A percentile compares a stretch with the other conserved stretches of the same genome.
These are phyloP conservation scores for Mangifera indica DNA, from an alignment of 345 rosid species.

Conservation along the genomic window DNA sequence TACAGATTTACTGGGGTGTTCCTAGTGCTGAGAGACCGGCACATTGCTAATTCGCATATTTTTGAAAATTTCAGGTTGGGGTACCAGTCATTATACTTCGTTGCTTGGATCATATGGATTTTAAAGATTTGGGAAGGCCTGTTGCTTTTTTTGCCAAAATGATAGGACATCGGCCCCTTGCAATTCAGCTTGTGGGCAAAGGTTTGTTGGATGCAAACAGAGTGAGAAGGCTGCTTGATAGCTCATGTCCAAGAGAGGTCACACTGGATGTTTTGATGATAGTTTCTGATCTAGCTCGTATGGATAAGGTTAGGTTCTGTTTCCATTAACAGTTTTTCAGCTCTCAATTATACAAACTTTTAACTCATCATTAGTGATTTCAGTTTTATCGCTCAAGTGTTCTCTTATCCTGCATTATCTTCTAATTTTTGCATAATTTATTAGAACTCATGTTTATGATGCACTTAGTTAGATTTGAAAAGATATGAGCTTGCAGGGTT, in stretches of 20 bases:
- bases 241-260: conserved; percentile 77
- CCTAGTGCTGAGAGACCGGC: neutral
- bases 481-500: conserved; percentile 54
- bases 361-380: neutral
- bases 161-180: conserved; percentile 73
- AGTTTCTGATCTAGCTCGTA: conserved; percentile 86
- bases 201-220: conserved; percentile 78
- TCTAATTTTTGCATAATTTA: conserved; percentile 1
- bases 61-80: conserved; percentile 59
- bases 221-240: conserved; percentile 68
- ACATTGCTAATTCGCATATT: conserved; percentile 23
- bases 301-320: conserved; percentile 75
- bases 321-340: neutral
- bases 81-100: conserved; percentile 63
- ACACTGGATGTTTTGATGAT: conserved; percentile 82
- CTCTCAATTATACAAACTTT: neutral
- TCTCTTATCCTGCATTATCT: neutral
- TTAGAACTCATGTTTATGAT: conserved; percentile 3
- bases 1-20: neutral
- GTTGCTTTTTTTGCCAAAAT: conserved; percentile 95
- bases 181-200: conserved; percentile 75
- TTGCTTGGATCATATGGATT: conserved; percentile 78
- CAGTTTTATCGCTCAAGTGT: neutral
- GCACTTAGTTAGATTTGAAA: conserved; percentile 20
- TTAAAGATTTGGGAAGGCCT: conserved; percentile 74